These are phyloP conservation scores for Tinospora cordifolia DNA, from an alignment of 164 flowering plant species.

Conservation along the genomic window DNA sequence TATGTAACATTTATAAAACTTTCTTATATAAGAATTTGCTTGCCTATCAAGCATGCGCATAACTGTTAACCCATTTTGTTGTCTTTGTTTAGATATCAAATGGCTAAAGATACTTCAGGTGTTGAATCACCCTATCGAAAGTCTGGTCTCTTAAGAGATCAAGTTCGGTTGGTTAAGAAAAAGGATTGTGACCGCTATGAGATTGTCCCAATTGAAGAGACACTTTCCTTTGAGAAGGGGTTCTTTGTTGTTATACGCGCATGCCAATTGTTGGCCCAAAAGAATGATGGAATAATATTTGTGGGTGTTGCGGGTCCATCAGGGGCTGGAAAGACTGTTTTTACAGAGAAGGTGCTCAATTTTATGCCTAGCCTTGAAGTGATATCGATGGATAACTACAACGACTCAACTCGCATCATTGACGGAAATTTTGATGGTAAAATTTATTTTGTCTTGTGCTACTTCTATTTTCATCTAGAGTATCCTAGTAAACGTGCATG, in stretches of 20 bases:
- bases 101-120: slow-evolving; percentile 46
- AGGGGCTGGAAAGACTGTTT: slow-evolving; percentile 94
- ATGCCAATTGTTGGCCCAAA: slow-evolving; percentile 79
- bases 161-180: slow-evolving; percentile 64
- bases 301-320: slow-evolving; percentile 96
- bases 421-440: slow-evolving; percentile 98
- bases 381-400: slow-evolving; percentile 92
- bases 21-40: not conserved
- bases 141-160: slow-evolving; percentile 74
- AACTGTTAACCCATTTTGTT: not conserved
- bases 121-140: slow-evolving; percentile 38
- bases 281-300: slow-evolving; percentile 77
- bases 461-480: not conserved
- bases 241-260: slow-evolving; percentile 87
- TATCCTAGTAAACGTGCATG: not conserved
- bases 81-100: slow-evolving; percentile 18
- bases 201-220: slow-evolving; percentile 63
- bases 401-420: slow-evolving; percentile 80
- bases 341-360: slow-evolving; percentile 81
- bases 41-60: not conserved
- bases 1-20: too few relatives aligned
- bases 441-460: not conserved
- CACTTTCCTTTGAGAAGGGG: slow-evolving; percentile 88
- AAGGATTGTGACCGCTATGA: slow-evolving; percentile 69
- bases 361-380: slow-evolving; percentile 90